Conservation (phyloP, 2,329 filamentous ascomycete genomes). For the Penicillium sp. region DNA sequence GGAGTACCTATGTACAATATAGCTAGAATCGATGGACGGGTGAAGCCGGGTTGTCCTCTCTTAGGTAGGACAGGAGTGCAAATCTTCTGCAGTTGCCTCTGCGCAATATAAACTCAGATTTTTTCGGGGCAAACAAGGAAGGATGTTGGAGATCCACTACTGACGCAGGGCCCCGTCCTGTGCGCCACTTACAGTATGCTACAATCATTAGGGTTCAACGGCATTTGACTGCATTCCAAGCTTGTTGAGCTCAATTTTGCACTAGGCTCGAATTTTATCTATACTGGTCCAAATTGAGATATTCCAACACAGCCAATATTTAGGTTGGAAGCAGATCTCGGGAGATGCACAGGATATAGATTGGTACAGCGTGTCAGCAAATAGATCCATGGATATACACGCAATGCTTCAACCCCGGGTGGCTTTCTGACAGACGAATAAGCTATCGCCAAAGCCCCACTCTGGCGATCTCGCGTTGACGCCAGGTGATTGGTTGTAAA, state of each 20-base stretch:
- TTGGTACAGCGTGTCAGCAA: no score
- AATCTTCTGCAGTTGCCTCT: not conserved
- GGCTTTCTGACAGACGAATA: no score
- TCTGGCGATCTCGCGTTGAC: no score
- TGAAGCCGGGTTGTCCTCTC: not conserved
- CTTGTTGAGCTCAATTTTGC: no score
- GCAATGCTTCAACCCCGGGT: no score
- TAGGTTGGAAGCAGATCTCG: no score
- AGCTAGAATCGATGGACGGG: not conserved
- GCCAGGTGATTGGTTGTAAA: no score
- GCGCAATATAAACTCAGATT: constrained; percentile 2
- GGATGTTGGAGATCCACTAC: constrained; percentile 2
- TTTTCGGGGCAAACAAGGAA: constrained; percentile 2
- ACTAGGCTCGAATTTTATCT: no score
- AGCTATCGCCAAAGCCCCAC: no score
- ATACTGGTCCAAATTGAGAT: not conserved
- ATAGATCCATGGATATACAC: no score
- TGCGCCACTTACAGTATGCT: constrained; percentile 2
- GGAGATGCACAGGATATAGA: no score
- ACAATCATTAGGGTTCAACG: not conserved
- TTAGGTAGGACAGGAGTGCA: not conserved
- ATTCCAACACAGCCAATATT: not conserved
- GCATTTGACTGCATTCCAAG: not conserved
- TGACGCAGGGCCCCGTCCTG: constrained; percentile 14
- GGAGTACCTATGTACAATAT: not conserved